Evolutionary conservation across 352 stramenopile species (phyloP).

Genomic region (Phytophthora crassamura): DNA sequence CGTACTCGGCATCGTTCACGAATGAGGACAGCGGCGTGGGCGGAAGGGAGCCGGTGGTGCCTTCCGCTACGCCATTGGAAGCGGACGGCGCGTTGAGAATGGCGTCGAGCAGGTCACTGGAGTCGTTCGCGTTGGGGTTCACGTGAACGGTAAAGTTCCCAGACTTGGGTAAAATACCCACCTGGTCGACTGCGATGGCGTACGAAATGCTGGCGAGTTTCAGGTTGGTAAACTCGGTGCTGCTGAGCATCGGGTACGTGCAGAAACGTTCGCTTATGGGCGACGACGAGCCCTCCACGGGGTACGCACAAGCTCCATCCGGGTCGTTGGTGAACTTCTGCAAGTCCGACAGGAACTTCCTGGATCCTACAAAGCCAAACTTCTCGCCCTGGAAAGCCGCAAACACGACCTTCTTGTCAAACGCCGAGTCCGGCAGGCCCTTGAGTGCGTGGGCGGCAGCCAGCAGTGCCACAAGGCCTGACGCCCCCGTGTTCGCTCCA

Average conservation of each 20-base stretch:
- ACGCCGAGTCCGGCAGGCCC: conserved; percentile 60
- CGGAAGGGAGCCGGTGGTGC: conserved; percentile 54
- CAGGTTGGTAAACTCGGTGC: conserved; percentile 65
- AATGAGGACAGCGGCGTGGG: conserved; percentile 77
- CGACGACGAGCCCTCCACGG: conserved; percentile 55
- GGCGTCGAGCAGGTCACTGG: conserved; percentile 52
- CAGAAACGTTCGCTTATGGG: conserved; percentile 71
- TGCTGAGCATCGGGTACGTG: conserved; percentile 73
- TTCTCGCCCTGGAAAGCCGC: conserved; percentile 83
- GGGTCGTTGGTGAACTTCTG: conserved; percentile 57
- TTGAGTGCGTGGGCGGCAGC: conserved; percentile 75
- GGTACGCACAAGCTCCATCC: conserved; percentile 50
- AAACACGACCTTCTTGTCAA: conserved; percentile 85
- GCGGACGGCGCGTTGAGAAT: conserved; percentile 60
- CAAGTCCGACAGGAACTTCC: conserved; percentile 77
- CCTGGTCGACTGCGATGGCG: conserved; percentile 83
- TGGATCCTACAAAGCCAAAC: conserved; percentile 85
- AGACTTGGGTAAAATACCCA: conserved; percentile 56
- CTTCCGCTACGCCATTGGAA: conserved; percentile 39
- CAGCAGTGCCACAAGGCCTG: conserved; percentile 77
- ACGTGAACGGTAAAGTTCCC: conserved; percentile 76
- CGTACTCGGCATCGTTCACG: conserved; percentile 75
- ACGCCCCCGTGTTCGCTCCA: conserved; percentile 78
- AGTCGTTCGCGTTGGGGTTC: conserved; percentile 63
- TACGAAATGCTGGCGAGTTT: conserved; percentile 65